These are phyloP conservation scores for Tuber borchii DNA, from an alignment of 495 filamentous ascomycete species.

Conservation along the genomic window DNA sequence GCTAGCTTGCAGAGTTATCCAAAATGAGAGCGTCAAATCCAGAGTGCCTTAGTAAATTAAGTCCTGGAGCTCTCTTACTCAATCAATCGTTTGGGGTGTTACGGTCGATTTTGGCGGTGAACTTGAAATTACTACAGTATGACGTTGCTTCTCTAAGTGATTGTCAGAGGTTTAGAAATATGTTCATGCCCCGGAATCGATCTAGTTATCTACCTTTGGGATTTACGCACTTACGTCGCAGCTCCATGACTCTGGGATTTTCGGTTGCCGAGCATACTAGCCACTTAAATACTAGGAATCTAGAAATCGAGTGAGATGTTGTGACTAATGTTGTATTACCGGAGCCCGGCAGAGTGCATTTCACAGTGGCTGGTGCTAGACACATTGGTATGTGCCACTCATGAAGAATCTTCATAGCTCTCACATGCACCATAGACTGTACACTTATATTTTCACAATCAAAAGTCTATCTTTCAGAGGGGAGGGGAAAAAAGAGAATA, in stretches of 20 bases:
- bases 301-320: not conserved
- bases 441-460: too few species aligned
- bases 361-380: too few species aligned
- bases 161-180: not conserved
- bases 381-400: too few species aligned
- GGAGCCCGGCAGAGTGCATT: too few species aligned
- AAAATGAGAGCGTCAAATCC: slow-evolving; percentile 58
- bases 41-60: slow-evolving; percentile 49
- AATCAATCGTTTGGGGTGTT: not conserved
- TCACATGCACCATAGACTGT: too few species aligned
- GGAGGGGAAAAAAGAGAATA: too few species aligned
- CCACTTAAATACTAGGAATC: not conserved
- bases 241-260: not conserved
- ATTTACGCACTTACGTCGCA: not conserved
- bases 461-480: too few species aligned
- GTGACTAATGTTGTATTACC: too few species aligned
- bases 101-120: not conserved
- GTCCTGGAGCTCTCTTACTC: not conserved
- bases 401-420: too few species aligned
- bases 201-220: not conserved
- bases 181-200: not conserved
- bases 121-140: not conserved
- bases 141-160: not conserved
- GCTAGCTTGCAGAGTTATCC: slow-evolving; percentile 52
- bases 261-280: not conserved